Conservation (phyloP, 2,329 filamentous ascomycete species). For the Cladophialophora yegresii region DNA sequence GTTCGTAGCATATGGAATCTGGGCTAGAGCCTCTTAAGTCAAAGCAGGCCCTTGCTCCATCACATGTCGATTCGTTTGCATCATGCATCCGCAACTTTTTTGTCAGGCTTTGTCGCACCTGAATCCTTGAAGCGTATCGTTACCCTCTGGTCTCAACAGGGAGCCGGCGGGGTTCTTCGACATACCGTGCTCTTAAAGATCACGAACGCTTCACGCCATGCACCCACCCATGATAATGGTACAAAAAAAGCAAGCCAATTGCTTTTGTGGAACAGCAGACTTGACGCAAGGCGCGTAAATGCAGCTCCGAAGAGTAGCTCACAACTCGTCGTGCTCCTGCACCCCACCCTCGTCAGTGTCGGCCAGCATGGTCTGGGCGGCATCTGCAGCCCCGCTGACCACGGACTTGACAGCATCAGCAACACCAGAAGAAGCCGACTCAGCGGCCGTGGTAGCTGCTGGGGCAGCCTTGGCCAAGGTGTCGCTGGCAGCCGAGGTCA, state of each 20-base stretch:
- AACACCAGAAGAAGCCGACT: constrained; percentile 67
- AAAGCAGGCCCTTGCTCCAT: neutral
- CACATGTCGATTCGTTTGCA: neutral
- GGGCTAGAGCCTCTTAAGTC: neutral
- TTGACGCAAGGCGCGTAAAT: neutral
- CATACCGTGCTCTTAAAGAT: neutral
- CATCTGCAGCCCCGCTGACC: constrained; percentile 31
- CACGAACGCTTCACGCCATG: neutral
- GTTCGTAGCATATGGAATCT: neutral
- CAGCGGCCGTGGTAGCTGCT: constrained; percentile 42
- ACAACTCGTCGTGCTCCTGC: constrained; percentile 36
- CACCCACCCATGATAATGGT: constrained; percentile 1
- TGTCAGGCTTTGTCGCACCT: neutral
- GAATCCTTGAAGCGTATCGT: neutral
- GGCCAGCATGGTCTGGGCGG: constrained; percentile 29
- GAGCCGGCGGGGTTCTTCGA: neutral
- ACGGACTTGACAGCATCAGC: constrained; percentile 29
- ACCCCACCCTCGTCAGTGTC: constrained; percentile 34
- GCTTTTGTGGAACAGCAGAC: neutral
- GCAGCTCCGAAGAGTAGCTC: constrained; percentile 10
- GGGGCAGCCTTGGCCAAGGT: constrained; percentile 37
- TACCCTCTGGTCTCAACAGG: neutral
- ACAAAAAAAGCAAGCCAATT: neutral
- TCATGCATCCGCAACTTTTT: neutral
- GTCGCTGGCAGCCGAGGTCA: constrained; percentile 43